Percentiles rank a stretch among this genome's conserved stretches.
Conservation (phyloP, 2,329 filamentous ascomycete genomes). For the Ophiostoma himal-ulmi region DNA sequence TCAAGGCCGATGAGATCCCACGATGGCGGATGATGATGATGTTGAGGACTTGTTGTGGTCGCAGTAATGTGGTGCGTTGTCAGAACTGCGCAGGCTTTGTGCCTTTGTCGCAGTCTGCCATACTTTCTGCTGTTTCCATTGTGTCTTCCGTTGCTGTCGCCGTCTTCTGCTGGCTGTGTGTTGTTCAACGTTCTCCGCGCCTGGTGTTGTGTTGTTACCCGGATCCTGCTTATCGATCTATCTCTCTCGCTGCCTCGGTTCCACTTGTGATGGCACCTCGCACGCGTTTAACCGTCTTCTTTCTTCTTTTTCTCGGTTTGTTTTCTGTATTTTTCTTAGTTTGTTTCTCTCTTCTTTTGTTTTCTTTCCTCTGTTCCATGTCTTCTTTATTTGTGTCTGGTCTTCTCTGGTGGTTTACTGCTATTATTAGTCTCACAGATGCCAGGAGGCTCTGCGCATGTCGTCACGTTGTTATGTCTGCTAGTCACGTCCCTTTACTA, state of each 20-base stretch:
- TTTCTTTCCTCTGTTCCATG: not conserved
- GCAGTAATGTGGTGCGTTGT: too few relatives aligned
- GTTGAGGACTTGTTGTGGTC: not conserved
- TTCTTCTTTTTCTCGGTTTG: too few relatives aligned
- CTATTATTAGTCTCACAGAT: not conserved
- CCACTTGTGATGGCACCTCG: not conserved
- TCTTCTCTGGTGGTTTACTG: not conserved
- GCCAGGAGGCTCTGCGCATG: not conserved
- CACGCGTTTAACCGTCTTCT: not conserved
- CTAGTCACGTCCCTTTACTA: not conserved
- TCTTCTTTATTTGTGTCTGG: not conserved
- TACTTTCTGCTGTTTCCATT: too few relatives aligned
- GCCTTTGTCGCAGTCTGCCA: too few relatives aligned
- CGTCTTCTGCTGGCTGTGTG: not conserved
- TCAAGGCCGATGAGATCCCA: not conserved
- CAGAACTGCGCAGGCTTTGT: too few relatives aligned
- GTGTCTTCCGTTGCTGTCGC: too few relatives aligned
- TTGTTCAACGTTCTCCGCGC: not conserved
- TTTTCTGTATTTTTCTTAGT: not conserved
- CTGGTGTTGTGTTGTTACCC: not conserved
- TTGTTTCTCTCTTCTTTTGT: not conserved
- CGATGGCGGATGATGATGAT: too few relatives aligned
- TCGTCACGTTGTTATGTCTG: not conserved
- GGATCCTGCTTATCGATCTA: too few relatives aligned
- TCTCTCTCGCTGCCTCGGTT: not conserved